Conservation (phyloP, 352 stramenopile species). For the Phytophthora syringae region DNA sequence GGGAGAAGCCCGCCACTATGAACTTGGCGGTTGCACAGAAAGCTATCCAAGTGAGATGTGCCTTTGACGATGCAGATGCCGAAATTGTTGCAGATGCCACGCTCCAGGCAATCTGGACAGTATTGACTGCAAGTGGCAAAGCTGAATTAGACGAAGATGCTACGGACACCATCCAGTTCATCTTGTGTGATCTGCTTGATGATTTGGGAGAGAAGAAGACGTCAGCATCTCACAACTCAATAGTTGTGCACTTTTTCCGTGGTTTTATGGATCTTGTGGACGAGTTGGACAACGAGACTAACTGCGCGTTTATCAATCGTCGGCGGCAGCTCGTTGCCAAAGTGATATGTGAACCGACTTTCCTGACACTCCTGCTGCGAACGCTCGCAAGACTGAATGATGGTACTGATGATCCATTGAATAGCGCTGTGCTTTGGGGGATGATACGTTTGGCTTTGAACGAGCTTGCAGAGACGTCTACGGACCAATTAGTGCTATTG, state of each 20-base stretch:
- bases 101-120: constrained; percentile 36
- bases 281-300: constrained; percentile 9
- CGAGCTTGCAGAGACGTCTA: constrained; percentile 21
- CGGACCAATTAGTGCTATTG: constrained; percentile 29
- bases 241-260: constrained; percentile 27
- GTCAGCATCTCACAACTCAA: background rate
- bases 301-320: too few species aligned
- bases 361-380: constrained; percentile 38
- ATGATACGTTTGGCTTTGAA: constrained; percentile 34
- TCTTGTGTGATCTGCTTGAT: constrained; percentile 30
- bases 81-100: constrained; percentile 35
- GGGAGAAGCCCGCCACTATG: constrained; percentile 19
- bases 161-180: constrained; percentile 27
- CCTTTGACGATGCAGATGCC: constrained; percentile 28
- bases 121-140: constrained; percentile 1
- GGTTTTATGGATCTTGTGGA: constrained; percentile 29
- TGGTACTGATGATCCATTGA: background rate
- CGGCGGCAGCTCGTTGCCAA: constrained; percentile 27
- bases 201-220: constrained; percentile 1
- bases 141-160: constrained; percentile 12
- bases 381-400: constrained; percentile 7
- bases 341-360: constrained; percentile 34
- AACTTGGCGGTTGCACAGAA: constrained; percentile 37
- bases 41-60: constrained; percentile 26
- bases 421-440: constrained; percentile 34